Percentiles rank a stretch among this genome's conserved stretches.
phyloP scores from a whole-genome alignment of 441 rosid species.

The Brassica balearica region DNA sequence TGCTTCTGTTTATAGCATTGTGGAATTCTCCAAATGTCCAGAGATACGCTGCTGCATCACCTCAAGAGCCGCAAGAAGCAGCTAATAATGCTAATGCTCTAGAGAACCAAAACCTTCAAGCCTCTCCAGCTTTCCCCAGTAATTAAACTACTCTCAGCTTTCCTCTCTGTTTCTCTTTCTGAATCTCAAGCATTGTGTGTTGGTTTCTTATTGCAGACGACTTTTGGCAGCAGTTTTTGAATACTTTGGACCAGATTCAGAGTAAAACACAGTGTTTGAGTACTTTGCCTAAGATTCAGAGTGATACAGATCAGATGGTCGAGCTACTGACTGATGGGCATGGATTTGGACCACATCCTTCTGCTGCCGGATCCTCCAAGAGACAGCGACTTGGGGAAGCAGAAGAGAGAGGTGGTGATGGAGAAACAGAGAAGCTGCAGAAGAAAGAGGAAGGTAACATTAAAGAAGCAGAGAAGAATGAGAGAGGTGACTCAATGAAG shows the following conservation, averaged over 20 bases:
- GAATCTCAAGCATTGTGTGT: background rate
- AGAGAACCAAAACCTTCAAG: background rate
- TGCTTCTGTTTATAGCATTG: background rate
- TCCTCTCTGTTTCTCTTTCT: background rate
- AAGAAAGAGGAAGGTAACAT: background rate
- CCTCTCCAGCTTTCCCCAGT: background rate
- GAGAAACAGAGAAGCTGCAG: background rate
- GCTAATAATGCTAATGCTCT: background rate
- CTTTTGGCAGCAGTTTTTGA: background rate
- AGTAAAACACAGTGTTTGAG: too few relatives aligned
- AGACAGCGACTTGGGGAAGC: too few relatives aligned
- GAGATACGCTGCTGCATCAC: background rate
- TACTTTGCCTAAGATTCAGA: too few relatives aligned
- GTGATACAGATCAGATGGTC: too few relatives aligned
- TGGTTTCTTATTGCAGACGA: background rate
- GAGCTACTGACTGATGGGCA: background rate
- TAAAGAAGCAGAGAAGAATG: background rate
- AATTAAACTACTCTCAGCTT: background rate
- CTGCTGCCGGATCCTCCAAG: too few relatives aligned
- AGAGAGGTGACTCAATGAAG: background rate
- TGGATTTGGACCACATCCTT: background rate
- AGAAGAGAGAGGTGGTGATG: background rate
- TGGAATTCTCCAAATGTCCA: background rate
- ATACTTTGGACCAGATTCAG: background rate
- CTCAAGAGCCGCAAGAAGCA: background rate